Percentiles rank a stretch among this genome's conserved stretches.
phyloP scores from a whole-genome alignment of 1,284 basidiomycete genomes.

The Vanrija pseudolonga region DNA sequence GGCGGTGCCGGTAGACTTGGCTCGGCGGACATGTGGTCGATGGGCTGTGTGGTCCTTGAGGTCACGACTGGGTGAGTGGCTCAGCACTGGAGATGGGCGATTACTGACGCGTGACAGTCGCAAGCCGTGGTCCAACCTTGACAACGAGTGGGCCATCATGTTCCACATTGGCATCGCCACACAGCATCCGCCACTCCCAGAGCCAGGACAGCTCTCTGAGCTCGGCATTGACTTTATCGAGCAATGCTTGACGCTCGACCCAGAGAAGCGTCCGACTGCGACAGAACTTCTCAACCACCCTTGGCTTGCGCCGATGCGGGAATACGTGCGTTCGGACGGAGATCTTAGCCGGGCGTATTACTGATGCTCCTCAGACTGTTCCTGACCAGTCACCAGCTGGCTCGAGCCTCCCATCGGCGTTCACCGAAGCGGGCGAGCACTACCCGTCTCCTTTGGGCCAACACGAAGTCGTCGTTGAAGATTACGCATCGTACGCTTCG shows the following conservation, averaged over 20 bases:
- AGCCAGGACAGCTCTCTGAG: constrained; percentile 81
- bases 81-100: no score
- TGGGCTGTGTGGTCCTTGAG: constrained; percentile 95
- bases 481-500: no score
- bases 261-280: constrained; percentile 77
- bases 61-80: constrained; percentile 71
- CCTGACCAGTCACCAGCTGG: constrained; percentile 6
- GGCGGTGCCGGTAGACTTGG: constrained; percentile 68
- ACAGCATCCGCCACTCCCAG: constrained; percentile 92
- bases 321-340: constrained; percentile 23
- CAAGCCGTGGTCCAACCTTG: constrained; percentile 97
- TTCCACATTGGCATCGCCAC: constrained; percentile 98
- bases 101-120: constrained; percentile 44
- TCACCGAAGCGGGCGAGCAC: background rate
- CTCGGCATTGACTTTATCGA: constrained; percentile 92
- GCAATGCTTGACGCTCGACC: constrained; percentile 85
- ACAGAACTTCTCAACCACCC: constrained; percentile 79
- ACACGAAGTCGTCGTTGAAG: no score
- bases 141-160: constrained; percentile 99
- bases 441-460: background rate
- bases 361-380: background rate
- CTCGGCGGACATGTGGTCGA: constrained; percentile 95
- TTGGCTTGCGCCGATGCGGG: constrained; percentile 65
- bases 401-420: constrained; percentile 6
- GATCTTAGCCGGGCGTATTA: background rate